Base-by-base conservation (phyloP, 2,329 filamentous ascomycete genomes). In the Beauveria caledonica region DNA sequence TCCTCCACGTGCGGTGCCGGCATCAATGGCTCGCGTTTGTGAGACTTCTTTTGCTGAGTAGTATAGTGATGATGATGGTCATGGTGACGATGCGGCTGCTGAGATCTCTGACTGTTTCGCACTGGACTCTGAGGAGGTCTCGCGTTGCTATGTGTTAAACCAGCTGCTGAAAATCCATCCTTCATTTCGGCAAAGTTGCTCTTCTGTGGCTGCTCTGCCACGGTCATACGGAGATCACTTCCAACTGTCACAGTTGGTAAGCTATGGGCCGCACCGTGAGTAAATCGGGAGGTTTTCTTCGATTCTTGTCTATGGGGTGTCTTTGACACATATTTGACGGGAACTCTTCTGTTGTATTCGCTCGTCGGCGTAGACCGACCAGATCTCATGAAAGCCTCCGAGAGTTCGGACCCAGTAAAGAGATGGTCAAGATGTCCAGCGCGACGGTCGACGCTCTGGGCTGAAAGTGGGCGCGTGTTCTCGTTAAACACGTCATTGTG, bases 371-470 rank as follows among this genome's bases (percentile, higher is more conserved):
- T 74, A 11, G 73, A 73, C 5, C 73, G 63, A 7, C 72, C 71
- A 29, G 73, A 76, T 21, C 71, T 69, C 72, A 76, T 73, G 45
- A 76, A 76, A 50, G 68, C 69, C 10, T 76, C 73, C 13, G 71
- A 72, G 5, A 76, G 69, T 61, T 75, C 72, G 5, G 73, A 76
- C 5, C 73, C 73, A 29, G 67, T 70, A 45, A 76, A 75, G n/a
- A 75, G 60, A 21, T 42, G 39, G 1, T 60, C 33, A 15, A 57
- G 10, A 8, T 19, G 59, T 6, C 23, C 46, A 13, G 59, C 10
- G 27, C 58, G 58, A 10, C 40, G 25, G 25, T 54, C 58, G 7
- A 29, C 49, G 23, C 58, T 54, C 19, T 48, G 58, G 9, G 36
- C 58, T n/a, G 58, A 60, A 23, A 29, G 29, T 10, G 58, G 58